These are phyloP conservation scores for Neurospora crassa DNA, from an alignment of 2,329 filamentous ascomycete genomes.

Conservation along the genomic window DNA sequence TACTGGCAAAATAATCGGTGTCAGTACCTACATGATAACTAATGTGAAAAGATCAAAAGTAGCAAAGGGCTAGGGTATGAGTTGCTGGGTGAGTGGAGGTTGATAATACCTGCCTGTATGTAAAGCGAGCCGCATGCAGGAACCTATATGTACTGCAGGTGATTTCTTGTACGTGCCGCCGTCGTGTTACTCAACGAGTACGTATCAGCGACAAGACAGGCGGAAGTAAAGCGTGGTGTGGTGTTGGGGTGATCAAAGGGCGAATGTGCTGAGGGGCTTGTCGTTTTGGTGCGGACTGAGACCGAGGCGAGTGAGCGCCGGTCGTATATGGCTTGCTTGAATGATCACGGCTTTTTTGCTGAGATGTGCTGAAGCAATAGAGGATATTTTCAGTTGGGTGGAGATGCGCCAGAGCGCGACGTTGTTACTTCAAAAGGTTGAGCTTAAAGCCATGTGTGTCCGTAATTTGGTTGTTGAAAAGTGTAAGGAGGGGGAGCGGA, in stretches of 20 bases:
- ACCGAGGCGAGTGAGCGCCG: not conserved
- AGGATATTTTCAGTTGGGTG: not conserved
- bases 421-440: not conserved
- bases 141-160: not conserved
- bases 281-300: not conserved
- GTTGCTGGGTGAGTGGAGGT: not conserved
- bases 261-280: not conserved
- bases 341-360: not conserved
- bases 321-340: not conserved
- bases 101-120: not conserved
- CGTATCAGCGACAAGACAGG: not conserved
- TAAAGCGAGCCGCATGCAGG: not conserved
- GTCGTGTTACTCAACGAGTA: not conserved
- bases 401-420: not conserved
- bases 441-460: not conserved
- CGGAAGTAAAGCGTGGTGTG: not conserved
- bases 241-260: not conserved
- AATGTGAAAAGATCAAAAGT: not conserved
- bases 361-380: not conserved
- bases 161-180: not conserved
- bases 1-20: not conserved
- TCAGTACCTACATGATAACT: not conserved
- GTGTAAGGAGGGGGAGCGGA: not conserved
- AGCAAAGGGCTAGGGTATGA: not conserved
- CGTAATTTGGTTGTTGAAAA: not conserved